These are phyloP conservation scores for Chrysoporthe deuterocubensis DNA, from an alignment of 2,329 filamentous ascomycete species.

Conservation along the genomic window DNA sequence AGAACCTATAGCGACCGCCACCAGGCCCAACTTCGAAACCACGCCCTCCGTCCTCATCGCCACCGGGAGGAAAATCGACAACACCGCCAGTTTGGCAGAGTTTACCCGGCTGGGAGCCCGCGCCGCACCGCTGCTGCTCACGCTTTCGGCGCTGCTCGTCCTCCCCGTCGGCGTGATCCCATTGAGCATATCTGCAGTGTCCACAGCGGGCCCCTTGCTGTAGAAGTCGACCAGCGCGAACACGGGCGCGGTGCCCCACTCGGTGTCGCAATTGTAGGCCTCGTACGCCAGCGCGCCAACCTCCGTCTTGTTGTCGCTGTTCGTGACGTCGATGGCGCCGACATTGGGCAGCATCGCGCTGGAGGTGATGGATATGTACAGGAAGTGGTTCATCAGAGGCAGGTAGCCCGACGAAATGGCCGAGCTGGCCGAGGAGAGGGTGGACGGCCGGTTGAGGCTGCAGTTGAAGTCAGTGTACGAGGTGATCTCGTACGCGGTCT, in stretches of 20 bases:
- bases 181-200: constrained; percentile 72
- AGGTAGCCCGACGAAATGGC: constrained; percentile 65
- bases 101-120: constrained; percentile 17
- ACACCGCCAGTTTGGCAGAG: constrained; percentile 40
- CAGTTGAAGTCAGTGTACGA: constrained; percentile 71
- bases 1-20: not conserved
- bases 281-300: constrained; percentile 60
- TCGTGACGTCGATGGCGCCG: constrained; percentile 65
- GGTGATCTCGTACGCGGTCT: constrained; percentile 71
- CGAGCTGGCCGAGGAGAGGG: constrained; percentile 50
- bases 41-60: not conserved
- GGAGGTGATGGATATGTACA: constrained; percentile 60
- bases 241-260: constrained; percentile 68
- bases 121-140: constrained; percentile 28
- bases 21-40: not conserved
- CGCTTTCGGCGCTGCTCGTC: constrained; percentile 28
- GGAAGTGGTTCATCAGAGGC: constrained; percentile 81
- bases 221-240: constrained; percentile 84
- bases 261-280: constrained; percentile 54
- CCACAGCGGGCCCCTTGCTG: constrained; percentile 71
- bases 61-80: constrained; percentile 40
- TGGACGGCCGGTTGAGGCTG: constrained; percentile 66
- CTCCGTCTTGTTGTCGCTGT: constrained; percentile 59
- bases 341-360: constrained; percentile 65
- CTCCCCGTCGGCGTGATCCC: constrained; percentile 42